Evolutionary conservation across 2,329 filamentous ascomycete species (phyloP).

Genomic region (Epichloe coenophiala): DNA sequence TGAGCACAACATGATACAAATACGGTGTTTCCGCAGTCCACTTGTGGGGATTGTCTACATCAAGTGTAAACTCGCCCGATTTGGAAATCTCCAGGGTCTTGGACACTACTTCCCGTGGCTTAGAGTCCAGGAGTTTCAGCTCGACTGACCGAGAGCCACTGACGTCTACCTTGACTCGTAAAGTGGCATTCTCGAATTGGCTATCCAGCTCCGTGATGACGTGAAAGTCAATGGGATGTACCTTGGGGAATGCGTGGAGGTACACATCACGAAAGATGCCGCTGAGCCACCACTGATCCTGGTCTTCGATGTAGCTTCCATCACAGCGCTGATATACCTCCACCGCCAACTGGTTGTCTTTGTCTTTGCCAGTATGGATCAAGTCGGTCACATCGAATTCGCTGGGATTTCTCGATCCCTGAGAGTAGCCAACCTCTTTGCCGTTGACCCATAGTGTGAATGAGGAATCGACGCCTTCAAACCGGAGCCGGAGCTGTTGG

Average conservation of each 20-base stretch:
- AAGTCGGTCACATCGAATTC: slow-evolving; percentile 56
- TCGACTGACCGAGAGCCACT: slow-evolving; percentile 19
- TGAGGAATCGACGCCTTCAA: slow-evolving; percentile 62
- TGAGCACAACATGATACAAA: slow-evolving; percentile 38
- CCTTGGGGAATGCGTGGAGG: slow-evolving; percentile 45
- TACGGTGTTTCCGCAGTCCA: slow-evolving; percentile 59
- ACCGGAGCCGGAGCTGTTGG: slow-evolving; percentile 50
- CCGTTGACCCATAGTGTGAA: slow-evolving; percentile 63
- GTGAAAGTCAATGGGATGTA: slow-evolving; percentile 41
- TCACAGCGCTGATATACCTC: slow-evolving; percentile 62
- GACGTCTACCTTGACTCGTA: slow-evolving; percentile 33
- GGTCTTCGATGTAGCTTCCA: slow-evolving; percentile 60
- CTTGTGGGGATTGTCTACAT: slow-evolving; percentile 37
- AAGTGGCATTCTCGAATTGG: slow-evolving; percentile 36
- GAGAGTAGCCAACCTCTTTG: slow-evolving; percentile 53
- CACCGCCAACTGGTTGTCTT: slow-evolving; percentile 46
- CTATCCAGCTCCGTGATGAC: slow-evolving; percentile 42
- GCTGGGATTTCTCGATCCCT: slow-evolving; percentile 57
- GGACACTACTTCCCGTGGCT: slow-evolving; percentile 15
- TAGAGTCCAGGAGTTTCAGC: slow-evolving; percentile 22
- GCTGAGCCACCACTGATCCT: slow-evolving; percentile 56
- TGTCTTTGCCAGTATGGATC: slow-evolving; percentile 26
- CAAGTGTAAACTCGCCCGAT: slow-evolving; percentile 27
- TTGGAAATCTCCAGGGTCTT: slow-evolving; percentile 12
- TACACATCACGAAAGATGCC: slow-evolving; percentile 59